These are phyloP conservation scores for Globisporangium spinosum DNA, from an alignment of 352 stramenopile genomes.

Conservation along the genomic window DNA sequence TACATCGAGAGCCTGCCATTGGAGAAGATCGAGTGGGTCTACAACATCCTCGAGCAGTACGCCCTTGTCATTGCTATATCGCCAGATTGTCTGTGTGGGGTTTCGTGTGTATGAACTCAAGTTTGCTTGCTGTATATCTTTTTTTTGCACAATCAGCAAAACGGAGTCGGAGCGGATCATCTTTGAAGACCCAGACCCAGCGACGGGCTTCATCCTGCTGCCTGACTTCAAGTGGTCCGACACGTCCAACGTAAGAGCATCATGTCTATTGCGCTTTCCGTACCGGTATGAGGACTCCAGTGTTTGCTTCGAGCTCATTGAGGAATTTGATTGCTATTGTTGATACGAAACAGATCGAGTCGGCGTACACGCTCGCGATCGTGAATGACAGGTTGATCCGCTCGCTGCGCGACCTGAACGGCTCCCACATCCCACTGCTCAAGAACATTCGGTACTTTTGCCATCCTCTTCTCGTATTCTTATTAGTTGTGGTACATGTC, in stretches of 20 bases:
- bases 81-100: not conserved
- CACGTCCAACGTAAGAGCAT: conserved; percentile 42
- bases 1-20: conserved; percentile 73
- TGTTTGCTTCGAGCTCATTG: too few relatives aligned
- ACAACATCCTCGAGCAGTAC: conserved; percentile 88
- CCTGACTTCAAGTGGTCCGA: conserved; percentile 87
- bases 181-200: conserved; percentile 60
- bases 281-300: not conserved
- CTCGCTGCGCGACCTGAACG: conserved; percentile 71
- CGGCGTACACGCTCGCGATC: conserved; percentile 79
- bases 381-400: conserved; percentile 70
- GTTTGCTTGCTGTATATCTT: not conserved
- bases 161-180: conserved; percentile 81
- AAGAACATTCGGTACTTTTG: conserved; percentile 62
- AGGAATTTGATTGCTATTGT: not conserved
- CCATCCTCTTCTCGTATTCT: not conserved
- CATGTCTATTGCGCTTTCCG: not conserved
- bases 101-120: not conserved
- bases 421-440: conserved; percentile 57
- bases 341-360: conserved; percentile 51
- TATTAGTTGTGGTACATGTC: not conserved
- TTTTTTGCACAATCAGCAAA: conserved; percentile 40
- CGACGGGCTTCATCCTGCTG: conserved; percentile 71
- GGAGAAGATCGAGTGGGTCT: conserved; percentile 85
- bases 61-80: conserved; percentile 12